phyloP scores from a whole-genome alignment of 257 asterid species.

The Solanum tarapatanum region DNA sequence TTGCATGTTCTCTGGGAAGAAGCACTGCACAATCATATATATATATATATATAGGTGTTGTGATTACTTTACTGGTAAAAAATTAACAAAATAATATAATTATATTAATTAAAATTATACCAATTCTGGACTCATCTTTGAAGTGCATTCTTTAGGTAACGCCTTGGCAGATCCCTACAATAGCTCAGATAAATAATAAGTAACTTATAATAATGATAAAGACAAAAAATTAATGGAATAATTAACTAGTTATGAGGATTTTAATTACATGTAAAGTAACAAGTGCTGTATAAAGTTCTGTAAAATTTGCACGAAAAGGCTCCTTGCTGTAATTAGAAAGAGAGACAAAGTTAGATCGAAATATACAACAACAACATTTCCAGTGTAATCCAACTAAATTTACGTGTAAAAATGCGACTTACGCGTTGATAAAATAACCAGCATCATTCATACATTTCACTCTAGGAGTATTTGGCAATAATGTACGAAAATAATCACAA shows the following conservation, averaged over 20 bases:
- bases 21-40: background rate
- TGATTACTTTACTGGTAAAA: background rate
- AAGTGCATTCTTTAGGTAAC: background rate
- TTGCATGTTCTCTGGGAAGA: background rate
- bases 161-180: background rate
- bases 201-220: background rate
- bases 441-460: background rate
- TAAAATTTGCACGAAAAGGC: background rate
- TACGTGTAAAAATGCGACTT: background rate
- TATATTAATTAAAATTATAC: background rate
- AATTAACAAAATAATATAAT: background rate
- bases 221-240: background rate
- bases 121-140: background rate
- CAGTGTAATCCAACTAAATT: background rate
- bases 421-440: background rate
- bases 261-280: background rate
- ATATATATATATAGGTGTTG: background rate
- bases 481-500: background rate
- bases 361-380: background rate
- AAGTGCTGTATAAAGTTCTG: background rate
- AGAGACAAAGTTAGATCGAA: background rate
- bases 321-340: background rate
- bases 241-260: background rate
- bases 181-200: background rate
- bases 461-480: background rate